A percentile compares a stretch with the other conserved stretches of the same genome.
phyloP scores from a whole-genome alignment of 2,329 filamentous ascomycete species.

The Pseudomassariella vexata region DNA sequence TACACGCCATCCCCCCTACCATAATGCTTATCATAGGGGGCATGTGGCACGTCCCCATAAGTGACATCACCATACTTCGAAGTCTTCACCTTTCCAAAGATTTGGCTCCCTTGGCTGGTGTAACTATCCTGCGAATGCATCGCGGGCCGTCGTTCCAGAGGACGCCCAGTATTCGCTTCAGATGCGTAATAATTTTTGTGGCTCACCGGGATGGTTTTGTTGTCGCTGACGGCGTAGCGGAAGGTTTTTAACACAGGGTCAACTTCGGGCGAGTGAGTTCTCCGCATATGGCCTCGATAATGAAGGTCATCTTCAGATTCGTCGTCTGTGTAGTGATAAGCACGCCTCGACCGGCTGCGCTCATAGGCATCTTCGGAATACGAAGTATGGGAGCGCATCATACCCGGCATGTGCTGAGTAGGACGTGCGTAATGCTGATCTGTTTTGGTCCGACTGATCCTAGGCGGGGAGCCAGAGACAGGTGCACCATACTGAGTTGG shows the following conservation, averaged over 20 bases:
- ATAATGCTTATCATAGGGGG: too few species aligned
- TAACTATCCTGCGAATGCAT: constrained; percentile 3
- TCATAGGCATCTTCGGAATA: constrained; percentile 3
- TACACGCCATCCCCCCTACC: too few species aligned
- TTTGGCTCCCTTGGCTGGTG: background rate
- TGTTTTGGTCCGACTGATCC: constrained; percentile 5
- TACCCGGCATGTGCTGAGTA: constrained; percentile 1
- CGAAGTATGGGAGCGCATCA: constrained; percentile 6
- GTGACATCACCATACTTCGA: constrained; percentile 2
- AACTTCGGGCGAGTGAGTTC: constrained; percentile 6
- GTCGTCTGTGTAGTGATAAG: constrained; percentile 3
- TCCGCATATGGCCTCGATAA: constrained; percentile 2
- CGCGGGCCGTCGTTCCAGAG: constrained; percentile 3
- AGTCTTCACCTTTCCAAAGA: constrained; percentile 5
- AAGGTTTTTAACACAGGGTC: constrained; percentile 1
- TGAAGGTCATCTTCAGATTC: constrained; percentile 7
- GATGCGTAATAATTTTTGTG: constrained; percentile 3
- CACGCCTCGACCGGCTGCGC: constrained; percentile 5
- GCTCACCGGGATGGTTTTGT: background rate
- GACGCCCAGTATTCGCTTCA: constrained; percentile 4
- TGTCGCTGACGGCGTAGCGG: constrained; percentile 7
- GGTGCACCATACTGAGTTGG: constrained; percentile 1
- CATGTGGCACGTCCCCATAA: constrained; percentile 1
- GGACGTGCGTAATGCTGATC: constrained; percentile 6
- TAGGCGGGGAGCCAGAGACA: constrained; percentile 5